A percentile compares a stretch with the other conserved stretches of the same genome.
Evolutionary conservation across 1,284 basidiomycete genomes (phyloP).

Genomic region (Lentinula novae-zelandiae): DNA sequence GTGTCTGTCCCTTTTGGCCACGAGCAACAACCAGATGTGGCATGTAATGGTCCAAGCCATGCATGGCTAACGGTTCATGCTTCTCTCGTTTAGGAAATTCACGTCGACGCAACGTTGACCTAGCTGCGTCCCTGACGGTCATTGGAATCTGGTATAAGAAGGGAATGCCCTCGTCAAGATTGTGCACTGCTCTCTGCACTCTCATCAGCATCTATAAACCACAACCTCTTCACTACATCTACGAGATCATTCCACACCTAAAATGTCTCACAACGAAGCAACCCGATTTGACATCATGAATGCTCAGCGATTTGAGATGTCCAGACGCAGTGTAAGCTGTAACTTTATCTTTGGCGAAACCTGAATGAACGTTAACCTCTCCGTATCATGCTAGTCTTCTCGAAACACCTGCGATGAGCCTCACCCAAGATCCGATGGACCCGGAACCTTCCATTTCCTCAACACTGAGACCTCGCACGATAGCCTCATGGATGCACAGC

Average conservation of each 20-base stretch:
- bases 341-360: neutral
- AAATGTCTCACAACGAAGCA: neutral
- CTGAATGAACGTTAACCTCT: neutral
- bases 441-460: neutral
- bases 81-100: neutral
- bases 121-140: neutral
- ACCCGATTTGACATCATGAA: neutral
- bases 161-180: neutral
- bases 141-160: neutral
- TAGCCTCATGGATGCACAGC: slow-evolving; percentile 5
- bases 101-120: neutral
- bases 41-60: neutral
- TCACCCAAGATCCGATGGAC: neutral
- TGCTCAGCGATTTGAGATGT: neutral
- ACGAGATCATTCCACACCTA: neutral
- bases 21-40: neutral
- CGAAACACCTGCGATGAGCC: neutral
- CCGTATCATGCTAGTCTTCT: neutral
- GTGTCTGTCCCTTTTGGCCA: neutral
- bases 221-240: neutral
- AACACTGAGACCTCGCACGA: neutral
- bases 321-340: neutral
- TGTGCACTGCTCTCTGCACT: neutral
- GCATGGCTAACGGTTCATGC: neutral
- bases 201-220: neutral